These are phyloP conservation scores for Lumnitzera racemosa DNA, from an alignment of 345 rosid genomes.

Conservation along the genomic window DNA sequence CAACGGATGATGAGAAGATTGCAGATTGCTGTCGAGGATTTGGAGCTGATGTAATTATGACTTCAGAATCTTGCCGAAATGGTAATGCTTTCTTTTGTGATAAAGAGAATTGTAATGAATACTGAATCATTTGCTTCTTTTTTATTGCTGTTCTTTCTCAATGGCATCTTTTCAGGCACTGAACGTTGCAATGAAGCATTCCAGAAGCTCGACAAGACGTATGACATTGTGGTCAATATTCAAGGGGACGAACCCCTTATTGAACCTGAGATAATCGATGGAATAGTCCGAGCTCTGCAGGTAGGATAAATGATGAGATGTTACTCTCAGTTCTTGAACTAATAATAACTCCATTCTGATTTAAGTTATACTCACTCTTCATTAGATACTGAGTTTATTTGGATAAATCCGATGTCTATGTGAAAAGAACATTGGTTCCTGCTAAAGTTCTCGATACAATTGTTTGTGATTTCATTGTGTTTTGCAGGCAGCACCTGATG, in stretches of 20 bases:
- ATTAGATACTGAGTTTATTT: neutral
- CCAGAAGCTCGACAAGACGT: constrained; percentile 72
- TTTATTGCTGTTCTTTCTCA: constrained; percentile 2
- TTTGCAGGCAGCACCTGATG: constrained; percentile 79
- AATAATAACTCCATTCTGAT: neutral
- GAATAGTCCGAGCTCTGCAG: constrained; percentile 91
- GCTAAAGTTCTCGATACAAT: neutral
- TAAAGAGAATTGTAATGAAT: neutral
- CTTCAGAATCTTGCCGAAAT: constrained; percentile 85
- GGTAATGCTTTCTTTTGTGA: constrained; percentile 29
- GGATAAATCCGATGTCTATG: neutral
- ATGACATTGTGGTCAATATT: constrained; percentile 87
- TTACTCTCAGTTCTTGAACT: too few relatives aligned
- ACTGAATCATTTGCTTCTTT: constrained; percentile 4
- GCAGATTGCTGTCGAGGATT: constrained; percentile 93
- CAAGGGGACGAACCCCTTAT: constrained; percentile 97
- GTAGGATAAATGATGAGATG: constrained; percentile 16
- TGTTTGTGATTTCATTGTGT: neutral
- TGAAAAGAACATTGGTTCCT: neutral
- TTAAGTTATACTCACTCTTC: neutral
- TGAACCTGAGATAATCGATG: constrained; percentile 93
- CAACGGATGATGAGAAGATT: constrained; percentile 84
- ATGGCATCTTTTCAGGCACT: constrained; percentile 38
- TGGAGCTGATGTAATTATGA: constrained; percentile 96
- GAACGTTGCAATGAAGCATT: constrained; percentile 92